Percentiles rank a stretch among this genome's conserved stretches.
phyloP scores from a whole-genome alignment of 2,329 filamentous ascomycete genomes.

The Ceratocystis alfenasii region DNA sequence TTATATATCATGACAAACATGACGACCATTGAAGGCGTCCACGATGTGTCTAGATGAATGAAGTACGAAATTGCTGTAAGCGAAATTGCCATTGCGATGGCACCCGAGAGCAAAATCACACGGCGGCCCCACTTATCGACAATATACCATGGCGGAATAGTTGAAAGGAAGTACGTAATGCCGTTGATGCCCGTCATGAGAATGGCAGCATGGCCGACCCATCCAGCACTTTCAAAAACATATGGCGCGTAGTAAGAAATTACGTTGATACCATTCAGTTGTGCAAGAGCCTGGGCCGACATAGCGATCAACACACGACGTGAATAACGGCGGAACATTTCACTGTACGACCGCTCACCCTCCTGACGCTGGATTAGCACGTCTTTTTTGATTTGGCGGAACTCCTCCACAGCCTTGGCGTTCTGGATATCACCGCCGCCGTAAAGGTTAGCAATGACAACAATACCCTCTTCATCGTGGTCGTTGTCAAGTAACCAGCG shows the following conservation, averaged over 20 bases:
- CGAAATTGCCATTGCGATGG: constrained; percentile 77
- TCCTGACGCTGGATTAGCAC: constrained; percentile 88
- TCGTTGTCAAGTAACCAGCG: constrained; percentile 98
- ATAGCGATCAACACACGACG: constrained; percentile 96
- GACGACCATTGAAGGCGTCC: constrained; percentile 76
- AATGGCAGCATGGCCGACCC: constrained; percentile 78
- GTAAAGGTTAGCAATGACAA: constrained; percentile 95
- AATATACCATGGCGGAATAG: constrained; percentile 92
- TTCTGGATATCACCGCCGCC: constrained; percentile 93
- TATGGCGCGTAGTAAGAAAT: constrained; percentile 97
- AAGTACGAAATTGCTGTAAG: constrained; percentile 90
- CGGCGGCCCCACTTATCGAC: constrained; percentile 87
- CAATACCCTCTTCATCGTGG: constrained; percentile 94
- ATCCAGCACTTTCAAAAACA: constrained; percentile 95
- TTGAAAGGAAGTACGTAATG: constrained; percentile 77
- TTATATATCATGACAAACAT: constrained; percentile 98
- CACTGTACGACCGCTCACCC: constrained; percentile 77
- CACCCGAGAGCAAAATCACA: constrained; percentile 78
- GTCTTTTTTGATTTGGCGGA: constrained; percentile 97
- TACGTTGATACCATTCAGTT: constrained; percentile 98
- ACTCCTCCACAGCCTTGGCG: constrained; percentile 83
- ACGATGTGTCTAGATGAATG: constrained; percentile 69
- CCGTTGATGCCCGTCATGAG: constrained; percentile 97
- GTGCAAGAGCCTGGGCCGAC: constrained; percentile 90
- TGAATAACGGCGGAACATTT: constrained; percentile 90